Evolutionary conservation across 2,329 filamentous ascomycete species (phyloP).

Genomic region (Exophiala viscosa): DNA sequence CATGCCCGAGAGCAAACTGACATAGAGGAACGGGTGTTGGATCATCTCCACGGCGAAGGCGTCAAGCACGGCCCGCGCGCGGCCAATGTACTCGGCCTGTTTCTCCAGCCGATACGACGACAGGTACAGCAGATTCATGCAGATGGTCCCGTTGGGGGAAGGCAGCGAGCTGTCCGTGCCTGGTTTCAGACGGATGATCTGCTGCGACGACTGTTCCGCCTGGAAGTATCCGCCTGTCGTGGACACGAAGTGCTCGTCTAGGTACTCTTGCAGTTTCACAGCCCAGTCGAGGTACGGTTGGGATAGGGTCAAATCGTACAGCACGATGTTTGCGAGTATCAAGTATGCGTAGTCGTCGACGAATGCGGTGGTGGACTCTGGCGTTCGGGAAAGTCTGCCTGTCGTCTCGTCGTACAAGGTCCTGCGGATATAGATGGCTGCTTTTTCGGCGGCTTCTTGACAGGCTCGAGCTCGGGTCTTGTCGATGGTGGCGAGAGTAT

Average conservation of each 20-base stretch:
- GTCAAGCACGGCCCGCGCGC: constrained; percentile 68
- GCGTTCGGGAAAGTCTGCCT: constrained; percentile 60
- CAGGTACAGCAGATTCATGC: constrained; percentile 80
- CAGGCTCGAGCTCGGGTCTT: constrained; percentile 58
- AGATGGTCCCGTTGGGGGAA: constrained; percentile 83
- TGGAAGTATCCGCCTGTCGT: constrained; percentile 24
- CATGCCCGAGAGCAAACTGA: constrained; percentile 71
- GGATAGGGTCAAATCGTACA: constrained; percentile 80
- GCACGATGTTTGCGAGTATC: constrained; percentile 73
- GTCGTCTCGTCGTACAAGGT: constrained; percentile 66
- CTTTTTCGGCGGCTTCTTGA: constrained; percentile 61
- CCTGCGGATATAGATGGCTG: constrained; percentile 67
- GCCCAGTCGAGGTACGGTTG: constrained; percentile 75
- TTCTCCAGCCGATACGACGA: constrained; percentile 65
- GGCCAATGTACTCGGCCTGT: constrained; percentile 48
- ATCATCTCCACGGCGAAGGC: constrained; percentile 89
- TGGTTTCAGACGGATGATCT: constrained; percentile 74
- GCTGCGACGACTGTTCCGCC: constrained; percentile 13
- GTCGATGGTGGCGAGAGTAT: constrained; percentile 61
- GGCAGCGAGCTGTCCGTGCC: constrained; percentile 92
- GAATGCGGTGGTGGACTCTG: constrained; percentile 64
- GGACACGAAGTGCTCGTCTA: constrained; percentile 72
- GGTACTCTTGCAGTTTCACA: constrained; percentile 68
- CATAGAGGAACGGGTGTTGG: constrained; percentile 90
- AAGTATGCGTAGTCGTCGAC: constrained; percentile 94